Evolutionary conservation across 1,139 yeast species (phyloP).

Genomic region (Kodamaea fungicola): DNA sequence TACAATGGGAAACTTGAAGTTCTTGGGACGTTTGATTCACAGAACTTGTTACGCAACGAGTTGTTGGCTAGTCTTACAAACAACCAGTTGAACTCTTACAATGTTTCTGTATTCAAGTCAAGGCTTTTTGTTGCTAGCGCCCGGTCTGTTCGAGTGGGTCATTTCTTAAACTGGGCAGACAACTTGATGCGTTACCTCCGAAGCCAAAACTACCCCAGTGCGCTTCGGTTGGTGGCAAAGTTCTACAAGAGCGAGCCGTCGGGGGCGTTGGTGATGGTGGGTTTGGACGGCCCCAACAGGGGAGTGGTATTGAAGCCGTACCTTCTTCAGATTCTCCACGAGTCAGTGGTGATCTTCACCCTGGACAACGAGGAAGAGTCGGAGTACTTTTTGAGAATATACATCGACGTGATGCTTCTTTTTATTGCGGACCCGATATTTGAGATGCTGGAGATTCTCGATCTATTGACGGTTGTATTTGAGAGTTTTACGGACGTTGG

Average conservation of each 20-base stretch:
- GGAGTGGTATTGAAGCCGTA: constrained; percentile 51
- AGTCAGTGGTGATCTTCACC: constrained; percentile 41
- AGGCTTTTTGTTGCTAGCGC: constrained; percentile 19
- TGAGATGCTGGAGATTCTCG: constrained; percentile 18
- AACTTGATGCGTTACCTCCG: constrained; percentile 47
- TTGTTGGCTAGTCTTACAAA: neutral
- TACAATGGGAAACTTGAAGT: constrained; percentile 4
- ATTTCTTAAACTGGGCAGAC: constrained; percentile 74
- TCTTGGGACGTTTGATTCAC: constrained; percentile 4
- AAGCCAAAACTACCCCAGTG: constrained; percentile 47
- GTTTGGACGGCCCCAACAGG: constrained; percentile 44
- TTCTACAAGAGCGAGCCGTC: constrained; percentile 41
- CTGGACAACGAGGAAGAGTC: constrained; percentile 12
- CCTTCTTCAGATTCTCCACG: constrained; percentile 52
- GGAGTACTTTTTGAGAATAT: constrained; percentile 15
- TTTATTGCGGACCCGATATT: constrained; percentile 14
- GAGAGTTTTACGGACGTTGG: constrained; percentile 40
- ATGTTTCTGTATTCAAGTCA: constrained; percentile 24
- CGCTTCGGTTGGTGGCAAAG: constrained; percentile 51
- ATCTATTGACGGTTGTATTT: constrained; percentile 50
- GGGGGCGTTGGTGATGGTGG: constrained; percentile 46
- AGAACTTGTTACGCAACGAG: neutral
- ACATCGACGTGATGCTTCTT: constrained; percentile 22
- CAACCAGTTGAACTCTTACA: neutral
- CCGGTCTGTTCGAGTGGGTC: constrained; percentile 51